Conservation (phyloP, 2,329 filamentous ascomycete genomes). For the Trichoderma simmonsii region DNA sequence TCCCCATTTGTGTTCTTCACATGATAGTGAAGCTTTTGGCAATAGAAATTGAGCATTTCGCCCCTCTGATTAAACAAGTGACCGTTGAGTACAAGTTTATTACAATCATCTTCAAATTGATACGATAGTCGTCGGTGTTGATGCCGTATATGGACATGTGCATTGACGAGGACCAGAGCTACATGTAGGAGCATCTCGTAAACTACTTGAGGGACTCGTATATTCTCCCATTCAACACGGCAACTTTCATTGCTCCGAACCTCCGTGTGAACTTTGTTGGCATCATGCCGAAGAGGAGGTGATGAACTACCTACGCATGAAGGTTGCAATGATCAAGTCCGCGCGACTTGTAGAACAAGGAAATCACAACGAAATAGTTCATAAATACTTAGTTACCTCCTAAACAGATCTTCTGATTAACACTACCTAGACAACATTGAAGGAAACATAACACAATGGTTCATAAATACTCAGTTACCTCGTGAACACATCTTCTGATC, state of each 20-base stretch:
- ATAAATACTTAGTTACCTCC: neutral
- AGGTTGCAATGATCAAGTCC: neutral
- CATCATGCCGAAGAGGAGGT: neutral
- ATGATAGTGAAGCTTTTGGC: neutral
- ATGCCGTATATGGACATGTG: neutral
- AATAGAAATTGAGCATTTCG: neutral
- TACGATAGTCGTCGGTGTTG: neutral
- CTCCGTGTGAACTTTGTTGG: neutral
- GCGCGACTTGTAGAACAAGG: too few relatives aligned
- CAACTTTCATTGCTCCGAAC: neutral
- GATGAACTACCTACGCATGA: neutral
- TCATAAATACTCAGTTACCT: neutral
- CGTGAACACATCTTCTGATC: neutral
- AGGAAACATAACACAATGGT: neutral
- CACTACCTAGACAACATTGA: too few relatives aligned
- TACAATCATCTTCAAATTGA: neutral
- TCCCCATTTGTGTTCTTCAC: neutral
- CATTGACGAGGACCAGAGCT: neutral
- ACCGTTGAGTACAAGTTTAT: neutral
- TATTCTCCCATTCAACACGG: neutral
- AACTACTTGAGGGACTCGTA: neutral
- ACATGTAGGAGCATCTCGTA: neutral
- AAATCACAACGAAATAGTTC: neutral
- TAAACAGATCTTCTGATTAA: neutral
- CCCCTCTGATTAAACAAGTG: neutral